These are phyloP conservation scores for Ogataea parapolymorpha DNA, from an alignment of 805 yeast genomes.

Conservation along the genomic window DNA sequence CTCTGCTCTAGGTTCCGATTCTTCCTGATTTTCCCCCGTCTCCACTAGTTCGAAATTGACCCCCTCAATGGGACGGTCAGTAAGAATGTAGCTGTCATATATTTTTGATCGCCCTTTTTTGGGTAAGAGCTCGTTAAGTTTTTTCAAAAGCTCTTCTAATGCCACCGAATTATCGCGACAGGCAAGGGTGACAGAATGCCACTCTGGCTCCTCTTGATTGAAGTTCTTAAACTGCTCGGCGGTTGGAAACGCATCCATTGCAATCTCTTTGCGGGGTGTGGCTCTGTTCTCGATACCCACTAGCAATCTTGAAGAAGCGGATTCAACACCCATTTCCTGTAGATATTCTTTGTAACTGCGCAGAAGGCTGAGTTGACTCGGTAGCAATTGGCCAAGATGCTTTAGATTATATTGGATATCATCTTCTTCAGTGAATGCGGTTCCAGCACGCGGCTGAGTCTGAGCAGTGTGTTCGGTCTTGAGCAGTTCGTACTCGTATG, in stretches of 20 bases:
- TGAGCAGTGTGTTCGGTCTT: conserved; percentile 26
- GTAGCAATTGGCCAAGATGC: conserved; percentile 28
- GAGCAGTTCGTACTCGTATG: conserved; percentile 57
- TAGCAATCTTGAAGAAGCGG: conserved; percentile 1
- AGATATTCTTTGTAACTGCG: conserved; percentile 21
- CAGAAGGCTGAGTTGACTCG: conserved; percentile 26
- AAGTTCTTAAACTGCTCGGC: conserved; percentile 18
- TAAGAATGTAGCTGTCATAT: conserved; percentile 41
- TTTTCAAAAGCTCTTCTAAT: conserved; percentile 19
- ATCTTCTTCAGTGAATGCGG: conserved; percentile 19
- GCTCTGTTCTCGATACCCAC: neutral
- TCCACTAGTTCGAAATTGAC: conserved; percentile 35
- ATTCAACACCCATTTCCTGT: conserved; percentile 16
- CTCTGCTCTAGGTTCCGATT: neutral
- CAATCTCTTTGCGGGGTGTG: neutral
- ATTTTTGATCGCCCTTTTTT: neutral
- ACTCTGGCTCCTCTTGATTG: conserved; percentile 24
- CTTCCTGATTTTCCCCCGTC: neutral
- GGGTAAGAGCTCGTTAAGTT: conserved; percentile 20
- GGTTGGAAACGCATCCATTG: conserved; percentile 8
- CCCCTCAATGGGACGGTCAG: conserved; percentile 46
- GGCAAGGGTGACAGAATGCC: conserved; percentile 18
- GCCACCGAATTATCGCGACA: conserved; percentile 14
- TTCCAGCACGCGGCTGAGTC: conserved; percentile 36
- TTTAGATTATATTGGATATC: conserved; percentile 23